Evolutionary conservation across 805 yeast species (phyloP).

Genomic region (Cyberlindnera japonica): DNA sequence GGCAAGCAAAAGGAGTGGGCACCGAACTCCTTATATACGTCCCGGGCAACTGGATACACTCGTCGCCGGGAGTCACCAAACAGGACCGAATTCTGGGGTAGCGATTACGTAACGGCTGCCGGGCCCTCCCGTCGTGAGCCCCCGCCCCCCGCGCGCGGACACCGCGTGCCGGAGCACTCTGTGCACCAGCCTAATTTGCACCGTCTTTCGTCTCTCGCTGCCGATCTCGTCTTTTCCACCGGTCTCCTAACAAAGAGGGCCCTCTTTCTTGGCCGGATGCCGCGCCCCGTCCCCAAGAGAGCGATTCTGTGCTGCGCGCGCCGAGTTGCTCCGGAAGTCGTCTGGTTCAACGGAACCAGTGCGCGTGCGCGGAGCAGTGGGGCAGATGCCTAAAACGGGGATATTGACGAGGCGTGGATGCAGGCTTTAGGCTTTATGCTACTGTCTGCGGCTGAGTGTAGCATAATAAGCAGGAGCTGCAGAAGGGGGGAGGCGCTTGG

Average conservation of each 20-base stretch:
- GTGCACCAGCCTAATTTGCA: too few relatives aligned
- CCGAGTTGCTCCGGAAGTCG: conserved; percentile 4
- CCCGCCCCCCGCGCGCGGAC: neutral
- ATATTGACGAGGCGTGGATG: too few relatives aligned
- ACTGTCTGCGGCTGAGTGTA: neutral
- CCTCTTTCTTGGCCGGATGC: neutral
- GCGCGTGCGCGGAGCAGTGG: neutral
- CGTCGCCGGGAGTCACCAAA: neutral
- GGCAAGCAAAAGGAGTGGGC: too few relatives aligned
- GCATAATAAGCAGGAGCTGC: too few relatives aligned
- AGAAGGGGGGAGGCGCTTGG: too few relatives aligned
- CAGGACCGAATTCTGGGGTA: neutral
- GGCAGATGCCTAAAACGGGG: too few relatives aligned
- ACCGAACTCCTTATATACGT: neutral
- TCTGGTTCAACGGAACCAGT: conserved; percentile 7
- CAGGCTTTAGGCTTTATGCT: too few relatives aligned
- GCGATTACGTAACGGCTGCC: neutral
- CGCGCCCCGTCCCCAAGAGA: neutral
- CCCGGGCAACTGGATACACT: neutral
- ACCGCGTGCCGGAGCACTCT: too few relatives aligned
- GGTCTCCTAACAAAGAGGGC: neutral
- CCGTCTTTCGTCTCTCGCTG: conserved; percentile 1
- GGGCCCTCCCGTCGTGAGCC: neutral
- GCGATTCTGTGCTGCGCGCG: neutral
- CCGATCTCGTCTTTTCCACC: conserved; percentile 1